A percentile compares a stretch with the other conserved stretches of the same genome.
Conservation (phyloP, 2,329 filamentous ascomycete genomes). For the Tolypocladium album region DNA sequence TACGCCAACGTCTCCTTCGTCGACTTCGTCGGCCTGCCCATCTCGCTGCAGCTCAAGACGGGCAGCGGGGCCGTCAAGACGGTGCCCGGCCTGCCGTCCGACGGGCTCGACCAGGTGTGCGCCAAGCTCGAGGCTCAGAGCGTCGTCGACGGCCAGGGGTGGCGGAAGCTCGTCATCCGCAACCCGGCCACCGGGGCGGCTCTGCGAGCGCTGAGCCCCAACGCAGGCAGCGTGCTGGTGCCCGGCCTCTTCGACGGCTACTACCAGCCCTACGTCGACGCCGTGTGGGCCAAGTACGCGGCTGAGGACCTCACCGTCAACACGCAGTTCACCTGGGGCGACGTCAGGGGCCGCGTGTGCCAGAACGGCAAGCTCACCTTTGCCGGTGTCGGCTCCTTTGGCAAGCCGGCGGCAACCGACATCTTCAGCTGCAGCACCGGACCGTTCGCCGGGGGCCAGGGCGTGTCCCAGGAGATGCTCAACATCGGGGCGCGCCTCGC, state of each 20-base stretch:
- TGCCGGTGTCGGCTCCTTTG: slow-evolving; percentile 31
- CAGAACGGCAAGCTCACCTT: slow-evolving; percentile 27
- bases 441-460: slow-evolving; percentile 37
- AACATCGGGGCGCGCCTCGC: slow-evolving; percentile 64
- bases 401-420: slow-evolving; percentile 34
- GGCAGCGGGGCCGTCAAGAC: slow-evolving; percentile 30
- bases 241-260: slow-evolving; percentile 36
- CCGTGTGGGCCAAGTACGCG: slow-evolving; percentile 40
- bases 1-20: slow-evolving; percentile 65
- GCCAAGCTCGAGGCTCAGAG: slow-evolving; percentile 32
- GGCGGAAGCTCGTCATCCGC: slow-evolving; percentile 40
- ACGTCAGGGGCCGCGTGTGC: slow-evolving; percentile 31
- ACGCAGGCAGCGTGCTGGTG: slow-evolving; percentile 34
- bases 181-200: slow-evolving; percentile 21
- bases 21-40: slow-evolving; percentile 61
- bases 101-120: slow-evolving; percentile 36
- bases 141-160: slow-evolving; percentile 33
- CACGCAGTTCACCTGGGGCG: slow-evolving; percentile 43
- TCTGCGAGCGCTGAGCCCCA: slow-evolving; percentile 43
- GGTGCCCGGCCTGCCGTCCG: slow-evolving; percentile 37
- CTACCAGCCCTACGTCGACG: slow-evolving; percentile 37
- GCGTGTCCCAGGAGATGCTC: slow-evolving; percentile 35
- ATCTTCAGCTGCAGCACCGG: slow-evolving; percentile 45
- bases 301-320: slow-evolving; percentile 34
- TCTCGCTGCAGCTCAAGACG: slow-evolving; percentile 43